phyloP scores from a whole-genome alignment of 306 rosid species.

The Gastrolobium bilobum region DNA sequence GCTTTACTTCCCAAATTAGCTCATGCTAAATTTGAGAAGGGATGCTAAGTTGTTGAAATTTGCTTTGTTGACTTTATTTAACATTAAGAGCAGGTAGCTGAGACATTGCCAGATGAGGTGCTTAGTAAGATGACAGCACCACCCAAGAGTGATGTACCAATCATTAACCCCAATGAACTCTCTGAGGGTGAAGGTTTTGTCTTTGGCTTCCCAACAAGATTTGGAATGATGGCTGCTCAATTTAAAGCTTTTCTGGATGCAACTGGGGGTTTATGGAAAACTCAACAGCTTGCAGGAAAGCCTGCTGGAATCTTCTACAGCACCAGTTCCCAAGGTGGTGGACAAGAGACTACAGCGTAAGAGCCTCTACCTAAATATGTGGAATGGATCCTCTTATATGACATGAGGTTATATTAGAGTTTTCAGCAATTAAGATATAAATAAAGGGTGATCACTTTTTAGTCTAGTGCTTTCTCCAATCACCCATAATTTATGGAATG shows the following conservation, averaged over 20 bases:
- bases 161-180: conserved; percentile 70
- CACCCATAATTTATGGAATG: too few species aligned
- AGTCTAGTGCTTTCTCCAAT: too few species aligned
- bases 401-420: neutral
- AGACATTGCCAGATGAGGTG: conserved; percentile 65
- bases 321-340: conserved; percentile 88
- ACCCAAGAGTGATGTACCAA: conserved; percentile 71
- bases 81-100: conserved; percentile 67
- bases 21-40: too few species aligned
- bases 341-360: conserved; percentile 91
- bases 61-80: conserved; percentile 8
- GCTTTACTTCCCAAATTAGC: too few species aligned
- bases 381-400: neutral
- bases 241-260: conserved; percentile 57
- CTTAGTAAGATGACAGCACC: conserved; percentile 85
- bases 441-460: neutral
- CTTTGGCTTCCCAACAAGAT: conserved; percentile 89
- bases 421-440: neutral
- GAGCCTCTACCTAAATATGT: conserved; percentile 22
- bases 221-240: conserved; percentile 78
- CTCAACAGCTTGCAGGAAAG: conserved; percentile 87
- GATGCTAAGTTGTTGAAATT: neutral
- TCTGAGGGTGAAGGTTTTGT: conserved; percentile 78
- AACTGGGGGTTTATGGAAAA: conserved; percentile 80
- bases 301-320: conserved; percentile 83